phyloP scores from a whole-genome alignment of 768 basidiomycete genomes.

The Termitomyces sp. region DNA sequence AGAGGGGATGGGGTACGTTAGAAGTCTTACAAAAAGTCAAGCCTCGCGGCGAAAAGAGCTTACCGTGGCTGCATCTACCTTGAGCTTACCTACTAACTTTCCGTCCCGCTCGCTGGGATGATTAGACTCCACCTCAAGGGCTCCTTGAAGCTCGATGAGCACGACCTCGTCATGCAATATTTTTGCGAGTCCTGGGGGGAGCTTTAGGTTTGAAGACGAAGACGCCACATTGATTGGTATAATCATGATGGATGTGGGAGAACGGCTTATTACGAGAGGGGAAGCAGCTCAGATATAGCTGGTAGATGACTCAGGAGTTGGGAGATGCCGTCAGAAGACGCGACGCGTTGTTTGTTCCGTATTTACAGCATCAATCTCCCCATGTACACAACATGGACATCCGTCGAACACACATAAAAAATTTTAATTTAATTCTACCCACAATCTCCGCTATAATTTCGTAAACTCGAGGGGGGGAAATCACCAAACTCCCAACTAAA shows the following conservation, averaged over 20 bases:
- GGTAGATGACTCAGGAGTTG: not conserved
- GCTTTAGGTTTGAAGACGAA: constrained; percentile 31
- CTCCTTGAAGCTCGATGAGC: constrained; percentile 85
- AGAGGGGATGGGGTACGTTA: not conserved
- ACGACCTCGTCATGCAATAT: constrained; percentile 78
- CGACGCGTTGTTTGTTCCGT: constrained; percentile 10
- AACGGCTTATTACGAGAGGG: not conserved
- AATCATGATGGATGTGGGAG: constrained; percentile 40
- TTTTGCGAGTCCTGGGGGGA: constrained; percentile 60
- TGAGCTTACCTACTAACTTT: constrained; percentile 73
- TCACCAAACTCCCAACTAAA: constrained; percentile 68
- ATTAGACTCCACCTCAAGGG: constrained; percentile 60
- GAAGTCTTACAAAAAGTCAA: not conserved
- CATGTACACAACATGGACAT: no score
- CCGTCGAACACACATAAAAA: not conserved
- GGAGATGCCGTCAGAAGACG: constrained; percentile 1
- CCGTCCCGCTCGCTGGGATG: constrained; percentile 51
- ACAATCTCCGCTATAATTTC: not conserved
- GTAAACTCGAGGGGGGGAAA: constrained; percentile 5
- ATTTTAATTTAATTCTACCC: not conserved
- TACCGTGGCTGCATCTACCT: constrained; percentile 54
- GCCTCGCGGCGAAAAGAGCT: constrained; percentile 15
- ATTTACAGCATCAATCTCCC: not conserved
- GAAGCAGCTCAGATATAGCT: not conserved
- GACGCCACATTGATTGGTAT: constrained; percentile 51